phyloP scores from a whole-genome alignment of 495 filamentous ascomycete species.

The Penicillium salamii region DNA sequence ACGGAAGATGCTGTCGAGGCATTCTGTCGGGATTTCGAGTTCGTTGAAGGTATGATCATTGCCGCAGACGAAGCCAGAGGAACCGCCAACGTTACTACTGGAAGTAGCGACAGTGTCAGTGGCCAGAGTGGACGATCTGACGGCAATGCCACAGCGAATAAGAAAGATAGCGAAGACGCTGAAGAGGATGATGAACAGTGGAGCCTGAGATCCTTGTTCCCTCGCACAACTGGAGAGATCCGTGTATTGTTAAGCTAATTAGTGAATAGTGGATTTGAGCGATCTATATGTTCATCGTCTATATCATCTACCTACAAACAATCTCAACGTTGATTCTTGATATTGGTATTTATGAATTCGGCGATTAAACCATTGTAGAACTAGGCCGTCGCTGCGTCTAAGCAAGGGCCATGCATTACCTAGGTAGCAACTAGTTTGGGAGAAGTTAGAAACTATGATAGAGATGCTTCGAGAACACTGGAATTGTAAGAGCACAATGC shows the following conservation, averaged over 20 bases:
- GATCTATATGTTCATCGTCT: background rate
- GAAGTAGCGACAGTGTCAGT: constrained; percentile 29
- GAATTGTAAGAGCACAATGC: background rate
- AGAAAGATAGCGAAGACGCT: constrained; percentile 30
- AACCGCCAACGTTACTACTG: constrained; percentile 26
- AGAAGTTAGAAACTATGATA: too few relatives aligned
- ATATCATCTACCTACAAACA: background rate
- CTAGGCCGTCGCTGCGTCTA: too few relatives aligned
- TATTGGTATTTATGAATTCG: too few relatives aligned
- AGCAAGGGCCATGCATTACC: too few relatives aligned
- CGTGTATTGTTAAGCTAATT: constrained; percentile 65
- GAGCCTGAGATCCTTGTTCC: constrained; percentile 68
- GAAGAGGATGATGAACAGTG: constrained; percentile 37
- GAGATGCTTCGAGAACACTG: background rate
- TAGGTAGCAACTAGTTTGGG: too few relatives aligned
- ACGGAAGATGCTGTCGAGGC: constrained; percentile 79
- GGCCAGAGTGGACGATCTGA: constrained; percentile 24
- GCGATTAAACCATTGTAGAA: too few relatives aligned
- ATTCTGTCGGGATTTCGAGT: constrained; percentile 91
- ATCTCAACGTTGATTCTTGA: too few relatives aligned
- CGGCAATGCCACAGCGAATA: constrained; percentile 14
- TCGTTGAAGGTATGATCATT: constrained; percentile 69
- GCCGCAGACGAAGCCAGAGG: constrained; percentile 53
- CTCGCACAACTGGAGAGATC: constrained; percentile 81
- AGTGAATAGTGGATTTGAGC: background rate